Evolutionary conservation across 805 yeast genomes (phyloP).

Genomic region (Candida vaughaniae): DNA sequence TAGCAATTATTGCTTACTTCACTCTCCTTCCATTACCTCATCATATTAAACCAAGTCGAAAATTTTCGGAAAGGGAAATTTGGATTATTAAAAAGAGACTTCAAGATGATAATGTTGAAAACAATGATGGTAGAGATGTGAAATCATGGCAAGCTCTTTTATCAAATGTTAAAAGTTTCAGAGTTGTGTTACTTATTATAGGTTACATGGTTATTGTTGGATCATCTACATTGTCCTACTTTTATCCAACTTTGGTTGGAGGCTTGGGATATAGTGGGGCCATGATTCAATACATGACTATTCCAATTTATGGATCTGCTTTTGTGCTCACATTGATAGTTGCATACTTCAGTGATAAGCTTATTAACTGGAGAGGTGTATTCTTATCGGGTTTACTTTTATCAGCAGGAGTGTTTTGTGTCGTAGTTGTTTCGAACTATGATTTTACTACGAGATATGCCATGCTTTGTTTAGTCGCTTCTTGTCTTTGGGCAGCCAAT

Average conservation of each 20-base stretch:
- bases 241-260: conserved; percentile 11
- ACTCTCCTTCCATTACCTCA: conserved; percentile 13
- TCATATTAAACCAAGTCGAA: conserved; percentile 6
- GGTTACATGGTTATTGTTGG: conserved; percentile 13
- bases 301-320: conserved; percentile 11
- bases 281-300: conserved; percentile 12
- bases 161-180: conserved; percentile 5
- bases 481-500: conserved; percentile 13
- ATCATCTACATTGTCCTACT: conserved; percentile 10
- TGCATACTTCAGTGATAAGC: conserved; percentile 10
- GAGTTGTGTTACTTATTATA: conserved; percentile 8
- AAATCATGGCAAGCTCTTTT: conserved; percentile 3
- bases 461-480: conserved; percentile 13
- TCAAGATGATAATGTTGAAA: conserved; percentile 9
- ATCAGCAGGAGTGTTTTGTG: conserved; percentile 6
- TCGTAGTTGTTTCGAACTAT: conserved; percentile 9
- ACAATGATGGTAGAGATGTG: conserved; percentile 4
- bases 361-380: conserved; percentile 6
- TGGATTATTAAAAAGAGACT: conserved; percentile 5
- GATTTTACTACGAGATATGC: conserved; percentile 10
- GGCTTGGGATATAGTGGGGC: conserved; percentile 10
- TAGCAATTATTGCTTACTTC: conserved; percentile 39
- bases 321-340: conserved; percentile 8
- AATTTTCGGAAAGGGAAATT: conserved; percentile 9
- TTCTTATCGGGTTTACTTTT: conserved; percentile 6